Evolutionary conservation across 257 asterid species (phyloP), one percentile per base, ranked within the genome.

Genomic region (Solanum etuberosum): DNA sequence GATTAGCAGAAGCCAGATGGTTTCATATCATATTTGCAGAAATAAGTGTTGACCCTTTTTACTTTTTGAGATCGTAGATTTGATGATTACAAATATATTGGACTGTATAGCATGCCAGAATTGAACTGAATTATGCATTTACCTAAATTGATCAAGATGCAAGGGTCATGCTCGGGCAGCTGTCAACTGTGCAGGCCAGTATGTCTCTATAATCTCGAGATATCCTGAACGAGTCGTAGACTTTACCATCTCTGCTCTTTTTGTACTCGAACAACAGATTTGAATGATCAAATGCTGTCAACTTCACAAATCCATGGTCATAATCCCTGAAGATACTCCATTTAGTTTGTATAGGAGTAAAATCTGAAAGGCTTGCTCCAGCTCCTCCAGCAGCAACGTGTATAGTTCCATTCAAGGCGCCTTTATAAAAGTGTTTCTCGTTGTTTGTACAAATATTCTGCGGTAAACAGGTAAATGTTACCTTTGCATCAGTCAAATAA

Each of bases 321-420:
- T 72, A 59, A 87, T 96, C 99, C 73, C 94, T 92, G 90, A 91
- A 93, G 32, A 96, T 72, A 68, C 99, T 95, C 99, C 98, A 97
- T 25, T 85, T 92, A 3, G 99, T 96, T 71, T 89, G 91, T 61
- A 94, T 86, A 65, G 90, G 72, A 4, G 97, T 88, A 89, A 95
- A 97, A n/a, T 86, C 78, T 9, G 99, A 90, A 7, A 96, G 95
- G 88, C 98, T 92, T 13, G 98, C 96, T 3, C 99, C 99, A 27
- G 96, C 99, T 38, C 99, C 99, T 6, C 99, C 99, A 18, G 98
- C 98, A 76, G 92, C 99, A 86, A 97, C 95, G 29, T 97, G 99
- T 90, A 97, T 96, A 10, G 98, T 97, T 11, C 99, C 99, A 8
- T 95, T 95, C 91, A 94, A 91, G 86, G 91, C 83, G 21, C 99